phyloP scores from a whole-genome alignment of 148 eudicot species.

The Vaccinium macrocarpon region DNA sequence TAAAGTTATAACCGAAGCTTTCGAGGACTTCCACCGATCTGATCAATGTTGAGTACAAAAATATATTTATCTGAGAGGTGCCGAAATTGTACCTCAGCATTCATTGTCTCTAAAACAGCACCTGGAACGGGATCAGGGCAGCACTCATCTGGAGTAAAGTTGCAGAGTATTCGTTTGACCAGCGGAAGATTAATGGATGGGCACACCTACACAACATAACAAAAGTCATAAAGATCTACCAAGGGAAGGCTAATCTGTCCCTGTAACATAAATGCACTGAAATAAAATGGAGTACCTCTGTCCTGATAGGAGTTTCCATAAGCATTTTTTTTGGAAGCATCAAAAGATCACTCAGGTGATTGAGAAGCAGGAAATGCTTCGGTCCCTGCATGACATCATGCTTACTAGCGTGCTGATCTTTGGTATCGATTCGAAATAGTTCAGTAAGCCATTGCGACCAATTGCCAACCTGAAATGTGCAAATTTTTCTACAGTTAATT shows the following conservation, averaged over 20 bases:
- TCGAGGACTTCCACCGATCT: background rate
- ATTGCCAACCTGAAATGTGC: slow-evolving; percentile 67
- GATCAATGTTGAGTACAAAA: background rate
- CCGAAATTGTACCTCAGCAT: slow-evolving; percentile 64
- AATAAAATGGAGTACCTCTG: slow-evolving; percentile 47
- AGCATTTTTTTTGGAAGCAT: slow-evolving; percentile 97
- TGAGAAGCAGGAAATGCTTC: slow-evolving; percentile 68
- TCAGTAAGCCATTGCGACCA: slow-evolving; percentile 76
- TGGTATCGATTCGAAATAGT: slow-evolving; percentile 44
- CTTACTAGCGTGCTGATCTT: slow-evolving; percentile 22
- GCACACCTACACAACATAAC: slow-evolving; percentile 53
- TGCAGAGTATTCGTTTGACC: slow-evolving; percentile 71
- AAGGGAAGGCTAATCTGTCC: background rate
- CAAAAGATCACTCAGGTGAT: slow-evolving; percentile 76
- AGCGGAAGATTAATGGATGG: slow-evolving; percentile 67
- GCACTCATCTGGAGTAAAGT: slow-evolving; percentile 90
- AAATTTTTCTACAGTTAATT: background rate
- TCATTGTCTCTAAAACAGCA: slow-evolving; percentile 76
- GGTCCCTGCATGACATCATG: slow-evolving; percentile 29
- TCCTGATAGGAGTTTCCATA: slow-evolving; percentile 48
- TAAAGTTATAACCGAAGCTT: background rate
- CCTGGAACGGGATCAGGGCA: slow-evolving; percentile 38
- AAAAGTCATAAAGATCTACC: background rate
- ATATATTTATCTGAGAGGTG: background rate
- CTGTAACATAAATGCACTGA: background rate